Evolutionary conservation across 2,329 filamentous ascomycete species (phyloP).

Genomic region (Neodidymelliopsis sp.): DNA sequence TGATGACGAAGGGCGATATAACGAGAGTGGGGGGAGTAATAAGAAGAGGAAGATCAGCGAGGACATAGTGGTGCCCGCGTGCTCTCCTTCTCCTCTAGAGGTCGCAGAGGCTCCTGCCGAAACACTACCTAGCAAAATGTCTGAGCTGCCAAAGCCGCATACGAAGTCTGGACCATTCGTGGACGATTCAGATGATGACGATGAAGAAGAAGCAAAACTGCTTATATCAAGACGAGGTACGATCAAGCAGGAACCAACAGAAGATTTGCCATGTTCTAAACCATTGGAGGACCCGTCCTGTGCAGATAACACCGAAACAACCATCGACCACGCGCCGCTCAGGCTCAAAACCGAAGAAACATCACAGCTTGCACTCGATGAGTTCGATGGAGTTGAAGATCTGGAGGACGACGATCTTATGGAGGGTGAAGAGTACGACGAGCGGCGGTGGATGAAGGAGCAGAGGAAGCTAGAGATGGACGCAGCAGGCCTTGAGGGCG

Average conservation of each 20-base stretch:
- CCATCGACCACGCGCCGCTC: conserved; percentile 21
- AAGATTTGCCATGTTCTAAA: conserved; percentile 31
- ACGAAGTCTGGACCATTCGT: conserved; percentile 69
- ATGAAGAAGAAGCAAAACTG: conserved; percentile 37
- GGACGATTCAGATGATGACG: conserved; percentile 72
- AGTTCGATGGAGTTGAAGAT: conserved; percentile 62
- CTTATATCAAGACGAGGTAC: conserved; percentile 31
- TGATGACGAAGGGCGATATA: conserved; percentile 45
- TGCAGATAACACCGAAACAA: conserved; percentile 16
- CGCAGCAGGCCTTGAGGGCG: conserved; percentile 51
- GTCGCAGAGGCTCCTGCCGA: conserved; percentile 9
- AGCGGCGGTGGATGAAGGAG: conserved; percentile 74
- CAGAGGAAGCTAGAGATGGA: conserved; percentile 65
- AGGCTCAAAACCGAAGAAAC: conserved; percentile 58
- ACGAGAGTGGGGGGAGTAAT: conserved; percentile 52
- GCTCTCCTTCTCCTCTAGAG: conserved; percentile 36
- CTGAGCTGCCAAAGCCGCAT: conserved; percentile 28
- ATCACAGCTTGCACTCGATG: conserved; percentile 54
- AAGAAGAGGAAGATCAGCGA: conserved; percentile 52
- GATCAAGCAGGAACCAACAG: conserved; percentile 21
- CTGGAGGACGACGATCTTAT: conserved; percentile 68
- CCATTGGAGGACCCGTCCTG: conserved; percentile 22
- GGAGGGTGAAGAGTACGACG: conserved; percentile 60
- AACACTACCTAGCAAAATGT: conserved; percentile 5
- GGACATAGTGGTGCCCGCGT: conserved; percentile 51